Evolutionary conservation across 2,329 filamentous ascomycete genomes (phyloP), one percentile per base, ranked within the genome.

Genomic region (Colletotrichum incanum): DNA sequence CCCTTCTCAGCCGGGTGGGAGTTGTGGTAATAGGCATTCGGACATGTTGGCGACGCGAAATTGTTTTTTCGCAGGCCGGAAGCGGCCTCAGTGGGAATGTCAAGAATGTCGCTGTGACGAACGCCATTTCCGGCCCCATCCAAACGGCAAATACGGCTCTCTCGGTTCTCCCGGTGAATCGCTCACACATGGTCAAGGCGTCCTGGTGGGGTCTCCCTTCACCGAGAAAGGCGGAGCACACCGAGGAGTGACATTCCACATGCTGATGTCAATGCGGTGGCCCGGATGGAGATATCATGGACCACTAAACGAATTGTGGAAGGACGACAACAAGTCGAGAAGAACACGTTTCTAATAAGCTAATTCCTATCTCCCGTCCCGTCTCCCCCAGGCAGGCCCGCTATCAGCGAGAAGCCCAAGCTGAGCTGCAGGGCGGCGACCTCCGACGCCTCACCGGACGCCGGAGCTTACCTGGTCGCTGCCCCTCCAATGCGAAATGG

Each of bases 391-490:
- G 72, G 50, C 61, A 67, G 23, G 47, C 26, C 16, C 37, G 60
- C 55, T 16, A 49, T 73, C 43, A 62, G 41, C 31, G 49, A 8
- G 20, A 49, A 64, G 28, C 60, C 41, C 20, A 41, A 56, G 28
- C 45, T 49, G 43, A 18, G 41, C 58, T 61, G 66, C 60, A 67
- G 26, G 56, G 43, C 71, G 71, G 67, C 71, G 61, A 62, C 55
- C 71, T 73, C 71, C 71, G 71, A 73, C 43, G 52, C 61, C 61
- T 71, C 43, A 47, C 60, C 66, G 70, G 54, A 65, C 20, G 58
- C 70, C 65, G 68, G 65, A 63, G 68, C 54, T 60, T 47, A 69
- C 70, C 59, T 69, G 41, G 26, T 63, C 20, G 31, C 54, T 49
- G 16, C 60, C 23, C 47, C 47, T 49, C 60, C 23, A 52, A 50